Evolutionary conservation across 2,329 filamentous ascomycete genomes (phyloP).

Genomic region (Beauveria medogensis): DNA sequence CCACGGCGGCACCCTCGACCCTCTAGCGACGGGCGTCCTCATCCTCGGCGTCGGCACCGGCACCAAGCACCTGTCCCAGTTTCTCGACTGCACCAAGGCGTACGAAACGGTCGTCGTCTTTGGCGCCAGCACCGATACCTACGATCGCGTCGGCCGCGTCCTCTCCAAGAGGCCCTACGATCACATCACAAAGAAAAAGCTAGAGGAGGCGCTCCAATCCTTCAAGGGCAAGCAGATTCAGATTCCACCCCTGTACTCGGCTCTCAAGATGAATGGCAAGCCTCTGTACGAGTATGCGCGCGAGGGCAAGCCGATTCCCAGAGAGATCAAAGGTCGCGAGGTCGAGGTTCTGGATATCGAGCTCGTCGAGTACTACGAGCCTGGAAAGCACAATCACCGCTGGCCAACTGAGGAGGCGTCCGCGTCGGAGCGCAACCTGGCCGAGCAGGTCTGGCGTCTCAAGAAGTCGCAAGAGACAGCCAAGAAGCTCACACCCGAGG

Average conservation of each 20-base stretch:
- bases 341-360: constrained; percentile 74
- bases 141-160: constrained; percentile 80
- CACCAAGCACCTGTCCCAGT: constrained; percentile 73
- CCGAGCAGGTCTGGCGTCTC: constrained; percentile 60
- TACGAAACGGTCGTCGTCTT: constrained; percentile 90
- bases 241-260: constrained; percentile 86
- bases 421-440: constrained; percentile 65
- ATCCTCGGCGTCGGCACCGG: constrained; percentile 81
- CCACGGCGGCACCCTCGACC: constrained; percentile 92
- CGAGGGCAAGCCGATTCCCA: constrained; percentile 76
- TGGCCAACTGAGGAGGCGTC: constrained; percentile 77
- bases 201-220: constrained; percentile 65
- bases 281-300: constrained; percentile 93
- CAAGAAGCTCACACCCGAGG: constrained; percentile 43
- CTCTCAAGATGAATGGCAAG: constrained; percentile 88
- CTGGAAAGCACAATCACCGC: constrained; percentile 67
- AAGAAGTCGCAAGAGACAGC: constrained; percentile 47
- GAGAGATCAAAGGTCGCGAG: constrained; percentile 72
- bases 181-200: constrained; percentile 69
- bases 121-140: constrained; percentile 85
- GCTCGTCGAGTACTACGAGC: constrained; percentile 76
- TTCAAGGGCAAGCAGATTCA: constrained; percentile 84
- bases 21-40: constrained; percentile 85
- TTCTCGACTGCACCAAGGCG: constrained; percentile 82
- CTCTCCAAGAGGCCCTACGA: constrained; percentile 67